phyloP scores from a whole-genome alignment of 164 flowering plant genomes.

The Taxillus chinensis region DNA sequence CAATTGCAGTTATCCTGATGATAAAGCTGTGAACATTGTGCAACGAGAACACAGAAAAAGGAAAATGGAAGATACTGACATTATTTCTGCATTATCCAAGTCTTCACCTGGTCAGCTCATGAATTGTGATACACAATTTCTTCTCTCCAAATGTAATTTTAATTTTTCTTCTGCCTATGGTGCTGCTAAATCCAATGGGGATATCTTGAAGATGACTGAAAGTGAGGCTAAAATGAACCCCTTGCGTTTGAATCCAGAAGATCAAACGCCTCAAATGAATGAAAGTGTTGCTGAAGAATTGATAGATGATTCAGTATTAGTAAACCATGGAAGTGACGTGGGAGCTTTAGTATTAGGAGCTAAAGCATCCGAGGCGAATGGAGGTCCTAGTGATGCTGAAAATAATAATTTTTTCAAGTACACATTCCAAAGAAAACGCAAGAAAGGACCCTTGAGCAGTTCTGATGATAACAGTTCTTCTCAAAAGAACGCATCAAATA shows the following conservation, averaged over 20 bases:
- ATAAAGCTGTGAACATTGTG: background rate
- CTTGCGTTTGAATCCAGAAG: slow-evolving; percentile 15
- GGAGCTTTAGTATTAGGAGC: background rate
- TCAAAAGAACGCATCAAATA: slow-evolving; percentile 11
- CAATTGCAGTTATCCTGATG: background rate
- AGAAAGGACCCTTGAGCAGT: slow-evolving; percentile 18
- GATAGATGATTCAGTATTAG: slow-evolving; percentile 1
- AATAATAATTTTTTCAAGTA: slow-evolving; percentile 20
- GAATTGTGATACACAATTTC: background rate
- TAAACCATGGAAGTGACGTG: slow-evolving; percentile 3
- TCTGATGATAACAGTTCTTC: slow-evolving; percentile 16
- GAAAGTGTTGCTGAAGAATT: slow-evolving; percentile 2
- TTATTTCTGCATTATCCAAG: background rate
- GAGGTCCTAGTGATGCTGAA: slow-evolving; percentile 9
- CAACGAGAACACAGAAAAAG: background rate
- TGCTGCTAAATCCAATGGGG: background rate
- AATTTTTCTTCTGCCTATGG: background rate
- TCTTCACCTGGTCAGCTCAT: background rate
- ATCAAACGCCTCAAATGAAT: background rate
- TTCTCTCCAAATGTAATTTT: background rate
- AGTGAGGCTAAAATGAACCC: slow-evolving; percentile 11
- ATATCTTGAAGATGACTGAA: slow-evolving; percentile 1
- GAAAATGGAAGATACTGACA: background rate
- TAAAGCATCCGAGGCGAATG: slow-evolving; percentile 8
- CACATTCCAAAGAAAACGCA: slow-evolving; percentile 38